Evolutionary conservation across 345 rosid species (phyloP), one percentile per base, ranked within the genome.

Genomic region (Conringia planisiliqua): DNA sequence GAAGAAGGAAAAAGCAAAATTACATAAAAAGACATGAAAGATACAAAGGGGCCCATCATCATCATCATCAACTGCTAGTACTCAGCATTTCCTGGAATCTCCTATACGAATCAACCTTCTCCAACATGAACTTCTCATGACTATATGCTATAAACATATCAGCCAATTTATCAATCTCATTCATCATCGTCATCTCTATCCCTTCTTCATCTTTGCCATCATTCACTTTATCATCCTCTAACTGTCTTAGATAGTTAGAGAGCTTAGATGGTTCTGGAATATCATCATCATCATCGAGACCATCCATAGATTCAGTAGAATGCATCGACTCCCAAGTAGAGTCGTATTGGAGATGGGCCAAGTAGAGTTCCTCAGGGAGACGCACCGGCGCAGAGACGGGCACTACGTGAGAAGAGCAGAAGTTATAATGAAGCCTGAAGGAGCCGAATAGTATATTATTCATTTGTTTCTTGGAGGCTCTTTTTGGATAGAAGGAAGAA

Each of bases 21-120:
- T n/a, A 39, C 68, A 77, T 69, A 9, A 71, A 77, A 63, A 64
- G 62, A 71, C 57, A 14, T 46, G 61, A 77, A 77, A 77, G 66
- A 46, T 22, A 22, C 62, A 48, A 38, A 57, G 16, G 46, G 46
- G 16, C 6, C 27, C 68, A 48, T 68, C 47, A 40, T 62, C 42
- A 60, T 68, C 66, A 35, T 65, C 56, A 24, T 85, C 85, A 87
- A 66, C 84, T 61, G 82, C 92, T 85, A 85, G 88, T 86, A 3
- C 88, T 88, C 62, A 92, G 79, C 94, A 81, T 89, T 35, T 89
- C 94, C 39, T 92, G 93, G 61, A 84, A 95, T 83, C 92, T 92
- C 86, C 99, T 90, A 64, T 87, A 83, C 1, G 99, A 95, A 79
- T 95, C 99, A 68, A 87, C 91, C 84, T 95, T 95, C 97, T 92